Evolutionary conservation across 768 basidiomycete species (phyloP).

Genomic region (Chiua virens): DNA sequence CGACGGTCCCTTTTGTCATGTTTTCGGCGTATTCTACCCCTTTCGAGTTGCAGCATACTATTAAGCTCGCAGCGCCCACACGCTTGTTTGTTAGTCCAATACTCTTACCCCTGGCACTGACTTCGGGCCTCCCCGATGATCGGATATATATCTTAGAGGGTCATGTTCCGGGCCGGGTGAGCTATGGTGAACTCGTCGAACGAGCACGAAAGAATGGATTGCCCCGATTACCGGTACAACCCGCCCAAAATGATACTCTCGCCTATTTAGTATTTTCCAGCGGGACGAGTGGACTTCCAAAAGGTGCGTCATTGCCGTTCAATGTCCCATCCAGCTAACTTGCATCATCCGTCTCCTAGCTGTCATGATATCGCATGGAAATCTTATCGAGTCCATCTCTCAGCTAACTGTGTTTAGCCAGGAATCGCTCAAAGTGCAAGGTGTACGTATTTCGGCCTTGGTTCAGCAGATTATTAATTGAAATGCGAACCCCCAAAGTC

Average conservation of each 20-base stretch:
- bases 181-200: conserved; percentile 46
- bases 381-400: conserved; percentile 46
- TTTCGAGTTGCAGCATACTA: conserved; percentile 52
- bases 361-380: conserved; percentile 75
- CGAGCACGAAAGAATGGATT: conserved; percentile 37
- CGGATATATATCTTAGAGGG: conserved; percentile 53
- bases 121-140: conserved; percentile 38
- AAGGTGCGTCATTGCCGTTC: conserved; percentile 43
- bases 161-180: conserved; percentile 37
- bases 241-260: conserved; percentile 51
- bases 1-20: conserved; percentile 52
- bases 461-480: not conserved
- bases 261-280: conserved; percentile 78
- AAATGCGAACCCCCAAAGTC: conserved; percentile 29
- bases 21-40: conserved; percentile 56
- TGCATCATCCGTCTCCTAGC: conserved; percentile 35
- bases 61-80: conserved; percentile 49
- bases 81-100: conserved; percentile 53
- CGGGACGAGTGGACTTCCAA: conserved; percentile 74
- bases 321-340: not conserved
- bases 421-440: conserved; percentile 35
- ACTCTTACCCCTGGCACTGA: conserved; percentile 42
- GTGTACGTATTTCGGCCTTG: conserved; percentile 32
- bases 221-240: conserved; percentile 42
- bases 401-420: conserved; percentile 37